Conservation (phyloP, 306 rosid genomes). For the Crataegus laevigata region DNA sequence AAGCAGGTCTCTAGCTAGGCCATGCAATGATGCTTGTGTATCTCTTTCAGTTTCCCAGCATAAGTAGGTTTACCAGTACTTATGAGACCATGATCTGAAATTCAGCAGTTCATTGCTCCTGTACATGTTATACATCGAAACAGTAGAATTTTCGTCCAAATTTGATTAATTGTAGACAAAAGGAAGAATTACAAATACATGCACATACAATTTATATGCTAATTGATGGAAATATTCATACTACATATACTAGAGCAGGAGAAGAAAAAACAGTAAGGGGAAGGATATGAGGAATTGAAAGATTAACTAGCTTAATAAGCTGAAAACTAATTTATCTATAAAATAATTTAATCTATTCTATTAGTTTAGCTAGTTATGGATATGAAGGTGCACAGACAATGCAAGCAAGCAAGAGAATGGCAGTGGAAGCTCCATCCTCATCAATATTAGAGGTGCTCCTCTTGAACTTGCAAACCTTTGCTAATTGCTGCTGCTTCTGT, state of each 20-base stretch:
- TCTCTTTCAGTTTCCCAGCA: not conserved
- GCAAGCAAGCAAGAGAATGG: constrained; percentile 95
- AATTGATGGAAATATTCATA: not conserved
- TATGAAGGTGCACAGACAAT: constrained; percentile 68
- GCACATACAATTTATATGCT: not conserved
- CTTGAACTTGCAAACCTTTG: constrained; percentile 68
- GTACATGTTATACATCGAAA: no score
- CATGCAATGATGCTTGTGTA: not conserved
- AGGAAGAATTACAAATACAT: not conserved
- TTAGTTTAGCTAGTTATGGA: constrained; percentile 1
- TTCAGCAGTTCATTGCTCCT: not conserved
- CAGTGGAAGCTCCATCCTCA: constrained; percentile 83
- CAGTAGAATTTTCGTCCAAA: not conserved
- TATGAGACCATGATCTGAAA: not conserved
- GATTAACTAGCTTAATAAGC: not conserved
- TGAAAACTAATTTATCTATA: not conserved
- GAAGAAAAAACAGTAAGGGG: not conserved
- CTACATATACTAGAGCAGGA: not conserved
- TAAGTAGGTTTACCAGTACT: not conserved
- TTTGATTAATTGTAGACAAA: not conserved
- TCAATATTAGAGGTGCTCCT: constrained; percentile 74
- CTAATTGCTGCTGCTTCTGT: constrained; percentile 51
- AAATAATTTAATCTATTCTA: not conserved
- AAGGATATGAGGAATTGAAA: not conserved
- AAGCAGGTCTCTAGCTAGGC: not conserved